Evolutionary conservation across 2,329 filamentous ascomycete species (phyloP).

Genomic region (Meredithiella fracta): DNA sequence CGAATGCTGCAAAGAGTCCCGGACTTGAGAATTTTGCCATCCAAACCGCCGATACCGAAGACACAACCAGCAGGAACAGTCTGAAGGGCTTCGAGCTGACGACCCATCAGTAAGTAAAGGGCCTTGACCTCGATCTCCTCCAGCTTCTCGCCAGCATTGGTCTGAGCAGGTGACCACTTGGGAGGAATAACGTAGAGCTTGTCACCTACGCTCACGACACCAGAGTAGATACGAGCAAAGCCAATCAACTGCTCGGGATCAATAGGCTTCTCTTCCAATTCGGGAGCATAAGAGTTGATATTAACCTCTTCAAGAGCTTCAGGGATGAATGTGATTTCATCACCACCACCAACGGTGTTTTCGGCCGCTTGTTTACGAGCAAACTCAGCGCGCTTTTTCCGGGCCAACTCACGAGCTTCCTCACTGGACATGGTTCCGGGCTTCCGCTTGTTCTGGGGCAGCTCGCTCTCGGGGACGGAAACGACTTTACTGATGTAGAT

Average conservation of each 20-base stretch:
- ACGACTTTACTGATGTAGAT: constrained; percentile 99
- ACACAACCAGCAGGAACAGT: constrained; percentile 86
- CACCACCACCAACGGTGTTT: constrained; percentile 20
- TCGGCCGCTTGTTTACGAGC: constrained; percentile 55
- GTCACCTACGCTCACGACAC: constrained; percentile 76
- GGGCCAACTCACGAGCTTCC: constrained; percentile 73
- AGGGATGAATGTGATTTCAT: constrained; percentile 18
- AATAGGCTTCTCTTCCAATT: constrained; percentile 38
- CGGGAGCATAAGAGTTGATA: constrained; percentile 35
- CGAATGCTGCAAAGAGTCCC: constrained; percentile 82
- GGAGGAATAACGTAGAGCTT: constrained; percentile 80
- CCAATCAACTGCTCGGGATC: constrained; percentile 84
- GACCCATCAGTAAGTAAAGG: constrained; percentile 90
- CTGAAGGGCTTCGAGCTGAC: constrained; percentile 64
- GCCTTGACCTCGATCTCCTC: constrained; percentile 72
- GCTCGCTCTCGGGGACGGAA: constrained; percentile 78
- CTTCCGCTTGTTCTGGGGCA: constrained; percentile 69
- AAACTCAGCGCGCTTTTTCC: constrained; percentile 78
- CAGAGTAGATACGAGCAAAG: constrained; percentile 87
- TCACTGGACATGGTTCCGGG: constrained; percentile 63
- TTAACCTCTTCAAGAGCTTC: constrained; percentile 25
- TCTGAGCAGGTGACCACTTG: constrained; percentile 74
- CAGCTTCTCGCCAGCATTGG: constrained; percentile 54
- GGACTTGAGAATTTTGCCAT: constrained; percentile 87
- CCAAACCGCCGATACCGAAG: constrained; percentile 84